Conservation (phyloP, 1,284 basidiomycete species). For the Puccinia triticina region DNA sequence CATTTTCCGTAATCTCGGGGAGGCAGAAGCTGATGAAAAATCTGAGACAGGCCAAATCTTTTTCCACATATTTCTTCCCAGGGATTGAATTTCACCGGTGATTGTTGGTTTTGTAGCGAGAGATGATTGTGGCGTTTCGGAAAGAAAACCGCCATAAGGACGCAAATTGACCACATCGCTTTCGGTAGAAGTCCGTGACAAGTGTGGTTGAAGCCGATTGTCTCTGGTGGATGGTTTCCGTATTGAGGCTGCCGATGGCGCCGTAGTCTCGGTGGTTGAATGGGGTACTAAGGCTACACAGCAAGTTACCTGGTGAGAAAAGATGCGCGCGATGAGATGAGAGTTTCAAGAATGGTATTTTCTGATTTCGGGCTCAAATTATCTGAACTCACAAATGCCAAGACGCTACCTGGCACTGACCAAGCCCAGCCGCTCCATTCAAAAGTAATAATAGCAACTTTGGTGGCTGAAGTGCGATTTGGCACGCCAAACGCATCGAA, state of each 20-base stretch:
- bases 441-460: neutral
- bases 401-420: slow-evolving; percentile 25
- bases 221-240: neutral
- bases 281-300: neutral
- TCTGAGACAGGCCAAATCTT: neutral
- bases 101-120: neutral
- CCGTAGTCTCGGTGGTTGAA: neutral
- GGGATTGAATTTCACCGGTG: neutral
- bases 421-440: slow-evolving; percentile 18
- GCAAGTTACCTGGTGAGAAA: slow-evolving; percentile 3
- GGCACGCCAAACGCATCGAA: slow-evolving; percentile 32
- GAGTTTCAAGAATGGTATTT: neutral
- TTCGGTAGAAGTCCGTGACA: neutral
- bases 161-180: slow-evolving; percentile 19
- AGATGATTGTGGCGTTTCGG: neutral
- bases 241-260: neutral
- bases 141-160: neutral
- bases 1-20: neutral
- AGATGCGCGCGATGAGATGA: neutral
- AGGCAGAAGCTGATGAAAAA: neutral
- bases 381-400: slow-evolving; percentile 24
- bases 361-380: neutral
- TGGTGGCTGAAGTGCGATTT: neutral
- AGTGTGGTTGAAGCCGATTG: neutral
- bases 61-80: neutral